Base-by-base conservation (phyloP, 805 yeast genomes). In the Wickerhamomyces hampshirensis region DNA sequence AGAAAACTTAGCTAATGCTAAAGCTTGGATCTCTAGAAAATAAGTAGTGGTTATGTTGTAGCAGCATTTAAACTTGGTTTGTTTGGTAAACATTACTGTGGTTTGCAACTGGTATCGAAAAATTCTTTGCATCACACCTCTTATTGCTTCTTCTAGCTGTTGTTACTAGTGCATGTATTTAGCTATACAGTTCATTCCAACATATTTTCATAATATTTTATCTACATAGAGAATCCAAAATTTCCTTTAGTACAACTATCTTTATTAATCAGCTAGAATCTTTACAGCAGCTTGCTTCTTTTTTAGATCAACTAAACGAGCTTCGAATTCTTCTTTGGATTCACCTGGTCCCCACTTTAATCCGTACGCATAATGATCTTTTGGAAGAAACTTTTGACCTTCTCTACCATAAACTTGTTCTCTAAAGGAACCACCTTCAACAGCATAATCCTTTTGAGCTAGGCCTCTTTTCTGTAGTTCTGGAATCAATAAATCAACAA, bases 401-500 rank as follows among this genome's bases (percentile, higher is more conserved):
- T 44, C 37, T 9, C 23, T 23, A 11, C 47, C 36, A 23, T 46
- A 50, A 5, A 65, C 47, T 27, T 47, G 47, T 35, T 65, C 69
- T 51, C 71, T 56, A 28, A 58, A 56, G 11, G 68, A 57, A 7
- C 60, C 55, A 28, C 69, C 38, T 27, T 39, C 44, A n/a, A 40
- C 47, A 11, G 40, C 36, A 23, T 47, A 47, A 5, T 47, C 51
- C 30, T 58, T 52, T 59, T 66, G 62, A 13, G 56, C 59, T 16
- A 59, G 50, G 2, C 68, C 68, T 39, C 67, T 51, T 15, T 41
- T 45, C 39, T 57, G 61, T 26, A 65, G 50, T 35, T 59, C 69
- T 7, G 70, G 70, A 26, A 65, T 46, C 38, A 66, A 48, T 14
- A 43, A 44, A 17, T 66, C 64, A 24, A 65, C 65, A 26, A 66